Conservation (phyloP, 176 grass and related monocot species). For the Urochloa ruziziensis region DNA sequence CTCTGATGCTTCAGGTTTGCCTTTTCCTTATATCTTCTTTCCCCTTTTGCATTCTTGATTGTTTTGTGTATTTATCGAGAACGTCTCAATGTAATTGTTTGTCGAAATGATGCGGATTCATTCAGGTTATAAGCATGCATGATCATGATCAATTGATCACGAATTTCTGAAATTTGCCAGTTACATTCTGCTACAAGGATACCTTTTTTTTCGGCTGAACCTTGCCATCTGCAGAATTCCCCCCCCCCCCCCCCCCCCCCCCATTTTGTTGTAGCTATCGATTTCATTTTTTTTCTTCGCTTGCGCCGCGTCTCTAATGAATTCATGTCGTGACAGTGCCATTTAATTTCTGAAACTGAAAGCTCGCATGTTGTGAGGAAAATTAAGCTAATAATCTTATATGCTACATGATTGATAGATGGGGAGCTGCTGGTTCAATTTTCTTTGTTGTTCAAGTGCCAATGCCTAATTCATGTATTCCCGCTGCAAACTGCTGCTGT, state of each 20-base stretch:
- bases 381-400: neutral
- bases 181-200: neutral
- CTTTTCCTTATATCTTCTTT: neutral
- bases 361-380: neutral
- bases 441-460: neutral
- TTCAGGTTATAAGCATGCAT: neutral
- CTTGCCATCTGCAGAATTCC: neutral
- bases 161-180: neutral
- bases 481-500: neutral
- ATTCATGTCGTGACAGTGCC: neutral
- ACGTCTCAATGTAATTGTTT: neutral
- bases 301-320: neutral
- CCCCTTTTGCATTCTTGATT: neutral
- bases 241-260: too few relatives aligned
- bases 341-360: neutral
- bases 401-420: neutral
- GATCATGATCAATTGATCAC: neutral
- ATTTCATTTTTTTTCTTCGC: neutral
- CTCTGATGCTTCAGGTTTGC: conserved; percentile 39
- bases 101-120: neutral
- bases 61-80: neutral
- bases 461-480: neutral
- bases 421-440: neutral
- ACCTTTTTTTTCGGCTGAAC: neutral
- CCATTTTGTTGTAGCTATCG: neutral